phyloP scores from a whole-genome alignment of 139 green algal genomes.

The Edaphochlamys debaryana region DNA sequence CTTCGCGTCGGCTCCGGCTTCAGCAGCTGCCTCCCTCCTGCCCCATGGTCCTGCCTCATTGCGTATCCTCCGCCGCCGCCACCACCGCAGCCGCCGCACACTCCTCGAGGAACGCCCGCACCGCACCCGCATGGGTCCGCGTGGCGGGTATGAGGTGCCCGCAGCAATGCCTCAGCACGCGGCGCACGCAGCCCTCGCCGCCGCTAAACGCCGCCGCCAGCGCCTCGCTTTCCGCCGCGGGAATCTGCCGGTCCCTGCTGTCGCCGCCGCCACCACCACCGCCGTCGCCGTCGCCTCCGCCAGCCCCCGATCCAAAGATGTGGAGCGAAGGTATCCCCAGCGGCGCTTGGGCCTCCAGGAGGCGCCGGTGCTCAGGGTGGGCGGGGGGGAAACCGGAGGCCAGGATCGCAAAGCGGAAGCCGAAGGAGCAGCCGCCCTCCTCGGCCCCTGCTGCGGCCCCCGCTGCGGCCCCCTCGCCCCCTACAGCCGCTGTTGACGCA shows the following conservation, averaged over 20 bases:
- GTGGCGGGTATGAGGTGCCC: conserved; percentile 41
- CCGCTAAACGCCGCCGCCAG: conserved; percentile 2
- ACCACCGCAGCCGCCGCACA: too few species aligned
- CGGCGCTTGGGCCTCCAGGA: conserved; percentile 18
- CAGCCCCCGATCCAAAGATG: background rate
- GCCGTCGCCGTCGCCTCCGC: background rate
- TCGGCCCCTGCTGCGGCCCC: background rate
- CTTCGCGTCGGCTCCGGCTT: too few species aligned
- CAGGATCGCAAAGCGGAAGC: conserved; percentile 52
- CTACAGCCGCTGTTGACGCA: conserved; percentile 41
- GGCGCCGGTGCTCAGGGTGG: background rate
- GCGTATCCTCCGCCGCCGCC: too few species aligned
- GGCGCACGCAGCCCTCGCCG: background rate
- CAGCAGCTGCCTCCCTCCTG: too few species aligned
- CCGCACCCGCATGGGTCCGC: background rate
- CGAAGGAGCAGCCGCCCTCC: background rate
- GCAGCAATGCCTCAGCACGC: background rate
- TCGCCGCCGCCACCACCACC: background rate
- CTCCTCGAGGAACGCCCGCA: conserved; percentile 38
- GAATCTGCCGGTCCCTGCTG: conserved; percentile 21
- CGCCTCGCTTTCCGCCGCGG: background rate
- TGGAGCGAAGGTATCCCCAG: conserved; percentile 56
- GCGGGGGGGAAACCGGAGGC: conserved; percentile 45
- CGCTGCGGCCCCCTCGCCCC: conserved; percentile 3
- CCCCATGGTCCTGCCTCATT: too few species aligned